Base-by-base conservation (phyloP, 2,329 filamentous ascomycete genomes). In the Kalaharituber pfeilii region DNA sequence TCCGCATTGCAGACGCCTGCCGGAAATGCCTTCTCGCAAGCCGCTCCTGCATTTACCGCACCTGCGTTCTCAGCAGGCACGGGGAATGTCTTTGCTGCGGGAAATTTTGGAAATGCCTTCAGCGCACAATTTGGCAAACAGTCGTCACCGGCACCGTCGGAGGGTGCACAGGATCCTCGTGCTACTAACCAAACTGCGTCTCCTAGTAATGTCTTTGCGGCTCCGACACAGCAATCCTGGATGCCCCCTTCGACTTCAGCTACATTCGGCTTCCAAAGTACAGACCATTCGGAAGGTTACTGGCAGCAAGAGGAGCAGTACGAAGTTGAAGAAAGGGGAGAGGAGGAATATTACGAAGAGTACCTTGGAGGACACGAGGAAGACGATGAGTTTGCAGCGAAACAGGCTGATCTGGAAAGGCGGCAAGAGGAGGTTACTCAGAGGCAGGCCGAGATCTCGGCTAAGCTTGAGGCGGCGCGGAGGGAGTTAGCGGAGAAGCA, bases 401-500 rank as follows among this genome's bases (percentile, higher is more conserved):
- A 22, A 13, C 42, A 47, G 15, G 42, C 42, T 13, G 42, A 47
- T 6, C 15, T 47, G 13, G n/a, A 20, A 25, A 47, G 42, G 24
- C n/a, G 24, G 15, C 42, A 47, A 22, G 42, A 22, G 15, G 42
- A 47, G 15, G 42, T 47, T 20, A 22, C 42, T 11, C 42, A 47
- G 22, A 20, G 15, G 42, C 15, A 47, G 15, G 24, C 18, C 3
- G 15, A 47, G 22, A 13, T 47, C 13, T 53, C 58, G 20, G 53
- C 57, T 18, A 28, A 56, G 29, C 54, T 59, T n/a, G 28, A 52
- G 15, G 44, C 53, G 42, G 30, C 49, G 33, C 30, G 52, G n/a
- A 26, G 25, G 18, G 52, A 58, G 29, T 49, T 45, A 5, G 53
- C 28, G 25, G 57, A 59, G 24, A 52, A 54, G 47, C n/a, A 47